Conservation (phyloP, 2,329 filamentous ascomycete species). For the Escovopsis sp. region DNA sequence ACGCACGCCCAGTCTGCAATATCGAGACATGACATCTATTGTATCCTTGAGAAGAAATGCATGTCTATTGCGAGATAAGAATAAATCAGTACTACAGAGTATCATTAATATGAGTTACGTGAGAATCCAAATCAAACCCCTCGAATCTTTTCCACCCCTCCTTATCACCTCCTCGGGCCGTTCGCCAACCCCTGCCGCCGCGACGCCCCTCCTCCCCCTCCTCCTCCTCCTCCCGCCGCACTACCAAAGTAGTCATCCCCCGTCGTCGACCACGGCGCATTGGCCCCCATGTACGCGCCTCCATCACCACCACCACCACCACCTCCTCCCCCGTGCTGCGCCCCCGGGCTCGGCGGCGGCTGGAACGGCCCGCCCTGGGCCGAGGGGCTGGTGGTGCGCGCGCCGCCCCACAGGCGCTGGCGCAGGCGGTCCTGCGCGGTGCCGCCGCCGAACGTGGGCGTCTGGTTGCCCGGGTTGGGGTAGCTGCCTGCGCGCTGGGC, state of each 20-base stretch:
- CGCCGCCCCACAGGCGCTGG: conserved; percentile 56
- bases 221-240: conserved; percentile 17
- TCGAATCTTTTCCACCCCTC: neutral
- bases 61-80: neutral
- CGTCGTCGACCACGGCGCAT: conserved; percentile 31
- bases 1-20: no score
- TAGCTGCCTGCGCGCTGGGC: conserved; percentile 64
- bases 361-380: conserved; percentile 29
- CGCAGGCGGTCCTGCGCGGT: conserved; percentile 68
- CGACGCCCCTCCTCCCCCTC: conserved; percentile 19
- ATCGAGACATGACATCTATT: no score
- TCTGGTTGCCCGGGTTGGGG: conserved; percentile 33
- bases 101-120: conserved; percentile 6
- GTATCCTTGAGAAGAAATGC: neutral
- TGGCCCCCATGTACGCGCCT: conserved; percentile 27
- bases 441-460: conserved; percentile 15
- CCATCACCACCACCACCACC: conserved; percentile 13
- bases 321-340: conserved; percentile 1
- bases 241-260: conserved; percentile 19
- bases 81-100: neutral
- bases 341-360: conserved; percentile 19
- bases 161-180: conserved; percentile 26
- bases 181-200: conserved; percentile 29
- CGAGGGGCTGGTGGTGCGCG: conserved; percentile 42
- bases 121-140: neutral